Base-by-base conservation (phyloP, 2,329 filamentous ascomycete genomes). In the Arthrobotrys entomopaga region DNA sequence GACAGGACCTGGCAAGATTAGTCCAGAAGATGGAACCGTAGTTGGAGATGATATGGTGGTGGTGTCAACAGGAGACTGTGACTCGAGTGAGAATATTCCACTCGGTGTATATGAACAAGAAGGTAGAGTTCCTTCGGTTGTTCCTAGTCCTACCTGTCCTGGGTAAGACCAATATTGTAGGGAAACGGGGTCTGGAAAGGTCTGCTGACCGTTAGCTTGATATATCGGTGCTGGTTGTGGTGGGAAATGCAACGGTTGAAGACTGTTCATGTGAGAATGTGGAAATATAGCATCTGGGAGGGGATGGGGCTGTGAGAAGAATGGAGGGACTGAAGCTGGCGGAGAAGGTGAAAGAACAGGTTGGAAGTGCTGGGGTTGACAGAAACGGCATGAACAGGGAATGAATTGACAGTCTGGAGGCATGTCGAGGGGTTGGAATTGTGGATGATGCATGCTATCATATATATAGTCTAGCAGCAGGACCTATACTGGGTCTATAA, bases 331-430 rank as follows among this genome's bases (percentile, higher is more conserved):
- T 40, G 50, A 26, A 29, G 19, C n/a, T n/a, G n/a, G 15, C 22
- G 46, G 8, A 38, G 24, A 26, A 20, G 50, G 42, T 38, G 24
- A 3, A 7, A 26, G 59, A 15, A 40, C 10, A 19, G 8, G 29
- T n/a, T 40, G 56, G 34, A 40, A 13, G 16, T 13, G 19, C 10
- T 49, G 58, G 50, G 57, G 7, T 22, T 63, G 57, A 40, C 57
- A 70, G 22, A 54, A 52, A 52, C 15, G 50, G 20, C 65, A 70
- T 11, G 57, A 19, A 52, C 65, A 63, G 60, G 58, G 50, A 24
- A 29, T 10, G 16, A 57, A 63, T n/a, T 26, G 19, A 58, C 20
- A 50, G 26, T 58, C 40, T 42, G 42, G 24, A 24, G 50, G 29
- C 26, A 49, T 34, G 24, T 52, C 19, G 15, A 19, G n/a, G n/a